Base-by-base conservation (phyloP, 257 asterid species). In the Oldenlandia corymbosa region DNA sequence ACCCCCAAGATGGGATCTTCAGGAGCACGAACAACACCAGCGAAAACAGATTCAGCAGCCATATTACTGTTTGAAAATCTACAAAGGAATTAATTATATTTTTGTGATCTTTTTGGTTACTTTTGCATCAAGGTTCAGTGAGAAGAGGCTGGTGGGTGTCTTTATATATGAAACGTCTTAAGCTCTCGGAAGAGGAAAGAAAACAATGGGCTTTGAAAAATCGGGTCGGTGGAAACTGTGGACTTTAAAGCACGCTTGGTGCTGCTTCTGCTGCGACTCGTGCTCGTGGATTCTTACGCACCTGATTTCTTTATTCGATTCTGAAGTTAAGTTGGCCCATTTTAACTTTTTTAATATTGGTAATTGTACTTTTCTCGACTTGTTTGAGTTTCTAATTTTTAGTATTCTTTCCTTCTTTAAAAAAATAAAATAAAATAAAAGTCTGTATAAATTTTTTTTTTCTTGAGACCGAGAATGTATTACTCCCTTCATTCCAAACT, bases 1-100 rank as follows among this genome's bases (percentile, higher is more conserved):
- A 87, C 95, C 84, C 95, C 92, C 51, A 84, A 60, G 58, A 87
- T 87, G 39, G 92, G 85, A 84, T 87, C 95, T 74, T 87, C 95
- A 34, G 92, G 95, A 57, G 92, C 95, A 43, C 71, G 95, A 60
- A 76, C 88, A 69, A 84, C 71, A 65, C 36, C 61, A 56, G 88
- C 73, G 72, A 87, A 87, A 52, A 83, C 95, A 9, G 92, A 87
- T 65, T 71, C 69, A 24, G 53, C 50, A 53, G 79, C 71, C 81
- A 75, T 75, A 60, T 34, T 34, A n/a, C 5, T 20, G 36, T 34
- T n/a, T 2, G 30, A 60, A 57, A 43, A 27, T 11, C 21, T 42
- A 4, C 24, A n/a, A n/a, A n/a, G n/a, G n/a, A n/a, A n/a, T n/a
- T n/a, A n/a, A n/a, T n/a, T n/a, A n/a, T n/a, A n/a, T 56, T 3